Evolutionary conservation across 176 grass and related monocot species (phyloP).

Genomic region (Guadua angustifolia): DNA sequence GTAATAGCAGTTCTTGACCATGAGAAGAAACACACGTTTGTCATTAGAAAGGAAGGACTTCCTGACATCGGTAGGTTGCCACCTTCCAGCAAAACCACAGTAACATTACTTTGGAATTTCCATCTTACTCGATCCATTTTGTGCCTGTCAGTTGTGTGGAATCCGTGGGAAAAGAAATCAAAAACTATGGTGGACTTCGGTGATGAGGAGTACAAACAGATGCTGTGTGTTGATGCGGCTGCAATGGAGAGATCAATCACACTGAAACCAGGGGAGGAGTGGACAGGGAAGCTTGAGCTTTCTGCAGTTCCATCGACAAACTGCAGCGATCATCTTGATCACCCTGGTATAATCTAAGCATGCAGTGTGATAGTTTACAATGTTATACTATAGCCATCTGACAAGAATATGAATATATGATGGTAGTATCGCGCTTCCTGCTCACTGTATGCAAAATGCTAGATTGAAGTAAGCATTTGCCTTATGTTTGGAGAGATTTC

Average conservation of each 20-base stretch:
- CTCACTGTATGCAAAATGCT: not conserved
- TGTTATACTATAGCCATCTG: conserved; percentile 14
- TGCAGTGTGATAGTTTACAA: conserved; percentile 6
- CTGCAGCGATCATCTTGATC: conserved; percentile 80
- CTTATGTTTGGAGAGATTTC: not conserved
- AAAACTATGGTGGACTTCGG: conserved; percentile 71
- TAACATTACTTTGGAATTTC: not conserved
- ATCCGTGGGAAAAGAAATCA: conserved; percentile 90
- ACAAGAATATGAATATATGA: not conserved
- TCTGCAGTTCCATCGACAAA: conserved; percentile 73
- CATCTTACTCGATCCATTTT: not conserved
- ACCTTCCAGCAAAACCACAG: not conserved
- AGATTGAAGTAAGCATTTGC: not conserved
- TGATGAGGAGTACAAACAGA: conserved; percentile 93
- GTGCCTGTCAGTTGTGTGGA: conserved; percentile 74
- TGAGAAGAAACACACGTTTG: conserved; percentile 88
- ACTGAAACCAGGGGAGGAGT: conserved; percentile 84
- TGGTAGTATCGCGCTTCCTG: not conserved
- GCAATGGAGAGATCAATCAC: conserved; percentile 64
- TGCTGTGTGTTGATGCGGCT: conserved; percentile 84
- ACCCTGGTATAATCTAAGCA: conserved; percentile 48
- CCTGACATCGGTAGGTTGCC: conserved; percentile 72
- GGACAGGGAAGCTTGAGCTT: conserved; percentile 87
- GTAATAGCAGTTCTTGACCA: conserved; percentile 91
- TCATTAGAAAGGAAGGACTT: conserved; percentile 85